Base-by-base conservation (phyloP, 805 yeast species). In the Vanderwaltozyma polyspora region DNA sequence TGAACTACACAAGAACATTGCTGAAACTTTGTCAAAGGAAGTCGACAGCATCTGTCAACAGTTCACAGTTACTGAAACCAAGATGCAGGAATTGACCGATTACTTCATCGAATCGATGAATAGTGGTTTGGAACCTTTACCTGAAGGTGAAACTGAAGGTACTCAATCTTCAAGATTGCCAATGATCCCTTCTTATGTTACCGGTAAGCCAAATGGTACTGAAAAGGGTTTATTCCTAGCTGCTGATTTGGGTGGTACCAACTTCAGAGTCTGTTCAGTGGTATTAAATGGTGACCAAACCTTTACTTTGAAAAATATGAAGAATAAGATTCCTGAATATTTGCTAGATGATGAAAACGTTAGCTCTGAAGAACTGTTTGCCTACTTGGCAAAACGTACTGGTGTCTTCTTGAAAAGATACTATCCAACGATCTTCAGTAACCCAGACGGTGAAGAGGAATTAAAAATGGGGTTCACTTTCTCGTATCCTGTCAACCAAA, bases 241-340 rank as follows among this genome's bases (percentile, higher is more conserved):
- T 35, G 94, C 91, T 5, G 97, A 91, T 54, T 67, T 89, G 34
- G 97, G 97, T 40, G 97, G 97, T 34, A 89, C 97, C 39, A 89
- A 91, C 57, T 85, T 91, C 62, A 70, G 97, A 51, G 95, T 89
- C 14, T 86, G 96, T 52, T 85, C 95, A 3, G 87, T 89, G 21
- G 58, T 67, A 24, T 67, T 89, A 46, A 64, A 69, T 32, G 93
- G 93, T 34, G 76, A 77, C 48, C 84, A 82, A 46, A 76, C 87
- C 14, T 86, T 79, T 57, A 65, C 68, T 17, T 61, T 87, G 43
- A 72, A 73, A 44, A 95, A 89, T 55, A 63, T 74, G 36, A 89
- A 87, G 59, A 69, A 69, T 43, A 79, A 79, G 39, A 81, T 91
- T 29, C 95, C 96, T 1, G 67, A 68, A 16, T 86, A 77, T 32